Conservation (phyloP, 345 rosid species). For the Acer negundo region DNA sequence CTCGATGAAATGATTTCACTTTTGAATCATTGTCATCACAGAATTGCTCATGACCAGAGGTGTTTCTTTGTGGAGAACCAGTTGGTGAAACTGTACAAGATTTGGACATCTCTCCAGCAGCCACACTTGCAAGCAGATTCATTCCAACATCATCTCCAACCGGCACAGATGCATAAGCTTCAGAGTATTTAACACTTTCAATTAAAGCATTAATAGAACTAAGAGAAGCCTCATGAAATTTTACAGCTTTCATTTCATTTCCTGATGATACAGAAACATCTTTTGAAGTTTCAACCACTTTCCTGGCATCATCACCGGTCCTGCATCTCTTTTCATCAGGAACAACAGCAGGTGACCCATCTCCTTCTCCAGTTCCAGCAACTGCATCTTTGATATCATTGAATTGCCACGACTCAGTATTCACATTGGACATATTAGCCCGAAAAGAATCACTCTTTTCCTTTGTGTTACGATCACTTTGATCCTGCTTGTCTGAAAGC, state of each 20-base stretch:
- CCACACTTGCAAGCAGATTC: slow-evolving; percentile 93
- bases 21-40: slow-evolving; percentile 38
- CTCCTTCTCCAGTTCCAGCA: slow-evolving; percentile 52
- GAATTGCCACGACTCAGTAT: slow-evolving; percentile 60
- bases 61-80: slow-evolving; percentile 43
- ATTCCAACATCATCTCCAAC: slow-evolving; percentile 81
- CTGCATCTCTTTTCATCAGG: slow-evolving; percentile 45
- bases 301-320: slow-evolving; percentile 43
- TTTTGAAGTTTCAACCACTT: slow-evolving; percentile 44
- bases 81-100: slow-evolving; percentile 53
- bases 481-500: slow-evolving; percentile 61
- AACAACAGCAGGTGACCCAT: slow-evolving; percentile 47
- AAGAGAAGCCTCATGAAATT: slow-evolving; percentile 57
- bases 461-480: slow-evolving; percentile 35
- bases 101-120: slow-evolving; percentile 78
- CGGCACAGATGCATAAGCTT: slow-evolving; percentile 48
- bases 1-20: slow-evolving; percentile 27
- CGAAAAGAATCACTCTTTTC: slow-evolving; percentile 48
- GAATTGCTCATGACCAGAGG: slow-evolving; percentile 35
- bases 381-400: slow-evolving; percentile 57
- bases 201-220: slow-evolving; percentile 77
- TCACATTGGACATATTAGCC: slow-evolving; percentile 42
- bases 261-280: slow-evolving; percentile 39
- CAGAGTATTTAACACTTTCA: slow-evolving; percentile 74
- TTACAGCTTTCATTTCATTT: slow-evolving; percentile 48